Percentiles rank a stretch among this genome's conserved stretches.
phyloP scores from a whole-genome alignment of 1,284 basidiomycete species.

The Bondarzewia mesenterica region DNA sequence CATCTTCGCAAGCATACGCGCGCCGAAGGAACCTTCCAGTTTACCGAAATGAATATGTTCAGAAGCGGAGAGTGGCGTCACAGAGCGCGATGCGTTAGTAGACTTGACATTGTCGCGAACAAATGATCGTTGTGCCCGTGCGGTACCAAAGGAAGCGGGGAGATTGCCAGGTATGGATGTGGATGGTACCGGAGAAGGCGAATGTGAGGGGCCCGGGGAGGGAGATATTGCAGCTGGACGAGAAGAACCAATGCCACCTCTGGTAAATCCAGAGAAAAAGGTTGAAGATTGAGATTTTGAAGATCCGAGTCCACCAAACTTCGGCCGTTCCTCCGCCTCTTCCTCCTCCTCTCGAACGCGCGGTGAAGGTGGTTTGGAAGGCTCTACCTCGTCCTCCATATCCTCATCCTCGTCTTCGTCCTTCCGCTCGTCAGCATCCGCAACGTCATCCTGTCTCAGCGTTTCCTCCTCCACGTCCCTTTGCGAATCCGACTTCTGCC shows the following conservation, averaged over 20 bases:
- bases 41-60: slow-evolving; percentile 79
- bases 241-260: slow-evolving; percentile 37
- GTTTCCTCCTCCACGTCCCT: slow-evolving; percentile 26
- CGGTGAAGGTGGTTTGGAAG: slow-evolving; percentile 44
- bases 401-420: slow-evolving; percentile 16
- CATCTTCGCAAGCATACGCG: slow-evolving; percentile 88
- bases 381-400: slow-evolving; percentile 32
- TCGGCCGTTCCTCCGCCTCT: slow-evolving; percentile 34
- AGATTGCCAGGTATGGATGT: slow-evolving; percentile 22
- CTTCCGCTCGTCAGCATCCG: slow-evolving; percentile 25
- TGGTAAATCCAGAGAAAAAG: slow-evolving; percentile 14
- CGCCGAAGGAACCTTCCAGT: slow-evolving; percentile 71
- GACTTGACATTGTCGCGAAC: slow-evolving; percentile 37
- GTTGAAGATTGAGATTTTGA: slow-evolving; percentile 14
- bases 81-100: slow-evolving; percentile 34
- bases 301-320: slow-evolving; percentile 44
- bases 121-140: slow-evolving; percentile 43
- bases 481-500: slow-evolving; percentile 31
- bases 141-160: slow-evolving; percentile 33
- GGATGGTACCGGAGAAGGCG: slow-evolving; percentile 25
- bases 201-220: slow-evolving; percentile 24
- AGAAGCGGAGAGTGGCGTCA: slow-evolving; percentile 46
- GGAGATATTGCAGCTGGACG: slow-evolving; percentile 14
- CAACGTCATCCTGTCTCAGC: slow-evolving; percentile 25
- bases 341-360: slow-evolving; percentile 42